phyloP scores from a whole-genome alignment of 73 alveolate species.

The Durusdinium trenchii region DNA sequence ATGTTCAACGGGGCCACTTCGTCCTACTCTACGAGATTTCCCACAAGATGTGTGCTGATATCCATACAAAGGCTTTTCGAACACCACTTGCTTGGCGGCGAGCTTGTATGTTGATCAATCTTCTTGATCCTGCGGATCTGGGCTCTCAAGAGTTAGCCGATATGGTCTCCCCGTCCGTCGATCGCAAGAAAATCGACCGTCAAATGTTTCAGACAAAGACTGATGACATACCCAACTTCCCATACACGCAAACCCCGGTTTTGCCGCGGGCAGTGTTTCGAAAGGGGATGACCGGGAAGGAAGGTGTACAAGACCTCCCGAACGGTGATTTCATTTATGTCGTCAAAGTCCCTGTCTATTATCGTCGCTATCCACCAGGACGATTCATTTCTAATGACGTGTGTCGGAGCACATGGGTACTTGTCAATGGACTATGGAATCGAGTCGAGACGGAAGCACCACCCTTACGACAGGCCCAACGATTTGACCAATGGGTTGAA shows the following conservation, averaged over 20 bases:
- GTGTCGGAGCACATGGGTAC: background rate
- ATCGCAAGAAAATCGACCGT: too few species aligned
- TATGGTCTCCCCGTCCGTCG: background rate
- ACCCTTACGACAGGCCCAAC: background rate
- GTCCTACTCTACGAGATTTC: background rate
- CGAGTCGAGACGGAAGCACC: background rate
- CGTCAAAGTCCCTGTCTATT: background rate
- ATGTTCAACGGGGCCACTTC: background rate
- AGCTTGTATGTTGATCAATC: constrained; percentile 19
- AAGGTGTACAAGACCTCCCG: background rate
- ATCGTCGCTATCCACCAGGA: background rate
- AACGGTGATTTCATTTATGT: background rate
- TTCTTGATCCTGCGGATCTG: background rate
- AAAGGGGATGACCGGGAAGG: background rate
- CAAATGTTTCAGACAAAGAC: background rate
- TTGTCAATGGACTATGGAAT: background rate
- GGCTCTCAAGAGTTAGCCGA: background rate
- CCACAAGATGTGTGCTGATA: constrained; percentile 39
- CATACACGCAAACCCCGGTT: background rate
- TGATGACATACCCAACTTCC: constrained; percentile 1
- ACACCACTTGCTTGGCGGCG: background rate
- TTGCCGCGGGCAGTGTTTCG: background rate
- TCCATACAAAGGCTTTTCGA: constrained; percentile 7
- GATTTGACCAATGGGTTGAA: background rate
- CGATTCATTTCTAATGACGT: background rate